Evolutionary conservation across 176 grass and related monocot species (phyloP), one percentile per base, ranked within the genome.

Genomic region (Oryza meyeriana): DNA sequence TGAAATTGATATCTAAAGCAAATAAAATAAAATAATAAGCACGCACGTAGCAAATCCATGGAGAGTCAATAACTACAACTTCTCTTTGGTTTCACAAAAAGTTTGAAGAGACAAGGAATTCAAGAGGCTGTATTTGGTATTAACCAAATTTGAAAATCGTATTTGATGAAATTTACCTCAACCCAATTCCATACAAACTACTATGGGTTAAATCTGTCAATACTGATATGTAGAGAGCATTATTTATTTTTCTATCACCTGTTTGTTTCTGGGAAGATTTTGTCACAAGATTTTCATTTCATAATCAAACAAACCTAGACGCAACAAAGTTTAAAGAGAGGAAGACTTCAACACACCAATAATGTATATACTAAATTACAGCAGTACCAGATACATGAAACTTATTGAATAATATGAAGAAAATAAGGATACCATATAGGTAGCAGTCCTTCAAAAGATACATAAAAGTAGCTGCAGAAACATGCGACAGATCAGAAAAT

Each of bases 361-460:
- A 69, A 32, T 63, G 75, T 58, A 64, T 22, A 61, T 69, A 84
- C 22, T 11, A 16, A 67, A 72, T 47, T 71, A 72, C 3, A 48
- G 2, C 75, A 83, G 47, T 41, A 32, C 36, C 30, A 83, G 7
- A 81, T 40, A 10, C 3, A 77, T 76, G 40, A 75, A 16, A 20
- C 6, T 78, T 24, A 6, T 77, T 64, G 10, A 26, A 76, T 66
- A 28, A 63, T 35, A 42, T 58, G 34, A 41, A 34, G 24, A 41
- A 35, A 83, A 77, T 66, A 79, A 18, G 44, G 57, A 72, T 94
- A 98, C 95, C 95, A 81, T 90, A 93, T 34, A 82, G 59, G 24
- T 98, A 98, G 87, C 84, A 98, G 40, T 94, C 92, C 81, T 89
- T 98, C 32, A 98, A 78, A 26, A 98, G 90, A 83, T 87, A 94